Base-by-base conservation (phyloP, 139 green algal genomes). In the Tetraselmis chui region DNA sequence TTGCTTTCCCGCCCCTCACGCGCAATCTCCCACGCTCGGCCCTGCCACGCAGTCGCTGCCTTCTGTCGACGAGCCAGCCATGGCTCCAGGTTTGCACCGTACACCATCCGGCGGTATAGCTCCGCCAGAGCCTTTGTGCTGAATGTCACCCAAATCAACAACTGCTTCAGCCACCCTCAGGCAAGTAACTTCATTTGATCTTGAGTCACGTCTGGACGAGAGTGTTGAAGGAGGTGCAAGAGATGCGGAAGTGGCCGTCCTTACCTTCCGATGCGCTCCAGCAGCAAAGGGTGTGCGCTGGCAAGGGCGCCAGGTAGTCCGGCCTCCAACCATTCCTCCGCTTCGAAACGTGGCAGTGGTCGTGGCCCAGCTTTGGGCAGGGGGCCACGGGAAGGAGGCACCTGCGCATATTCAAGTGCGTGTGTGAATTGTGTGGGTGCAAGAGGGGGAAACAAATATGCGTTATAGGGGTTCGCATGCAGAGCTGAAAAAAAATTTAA, bases 91-190 rank as follows among this genome's bases (percentile, higher is more conserved):
- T 95, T 93, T 76, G 87, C 81, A 22, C 77, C 86, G 22, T 83
- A 80, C 30, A 95, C 32, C 78, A 97, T 96, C 26, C 88, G 82
- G 1, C 78, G 59, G 84, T 96, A 97, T 79, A 97, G 89, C 31
- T 87, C 77, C 28, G 89, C 58, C 2, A 86, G 59, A 1, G 77
- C 76, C 26, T 67, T 5, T 18, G 45, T 67, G 45, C 45, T 67
- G 11, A 67, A 67, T 67, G 45, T 67, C 45, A 67, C n/a, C n/a
- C n/a, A n/a, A n/a, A n/a, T n/a, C n/a, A n/a, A n/a, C n/a, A n/a
- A n/a, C n/a, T n/a, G n/a, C n/a, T n/a, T n/a, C n/a, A n/a, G n/a
- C n/a, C n/a, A n/a, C n/a, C n/a, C n/a, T n/a, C n/a, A n/a, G n/a
- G n/a, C n/a, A n/a, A n/a, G n/a, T n/a, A n/a, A n/a, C n/a, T n/a